These are phyloP conservation scores for Graphiopsis chlorocephala DNA, from an alignment of 2,329 filamentous ascomycete genomes.

Conservation along the genomic window DNA sequence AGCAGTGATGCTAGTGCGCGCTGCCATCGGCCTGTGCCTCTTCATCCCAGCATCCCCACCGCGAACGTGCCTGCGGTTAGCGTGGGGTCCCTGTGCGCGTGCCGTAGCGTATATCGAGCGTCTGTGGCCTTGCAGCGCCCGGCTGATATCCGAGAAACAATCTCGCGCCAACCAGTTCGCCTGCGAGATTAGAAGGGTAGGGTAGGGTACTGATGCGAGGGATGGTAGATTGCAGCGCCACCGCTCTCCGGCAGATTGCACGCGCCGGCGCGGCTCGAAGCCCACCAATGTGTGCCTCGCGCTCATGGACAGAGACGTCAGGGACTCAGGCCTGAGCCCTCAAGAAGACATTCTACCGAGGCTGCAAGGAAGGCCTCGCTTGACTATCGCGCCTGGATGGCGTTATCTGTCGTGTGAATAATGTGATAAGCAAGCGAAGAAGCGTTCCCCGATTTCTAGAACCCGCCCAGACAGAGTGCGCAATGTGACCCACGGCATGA, in stretches of 20 bases:
- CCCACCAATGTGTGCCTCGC: not conserved
- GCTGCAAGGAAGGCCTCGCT: not conserved
- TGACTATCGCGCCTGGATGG: slow-evolving; percentile 2
- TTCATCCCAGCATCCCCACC: not conserved
- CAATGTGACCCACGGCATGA: not conserved
- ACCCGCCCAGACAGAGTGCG: not conserved
- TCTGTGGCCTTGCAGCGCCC: not conserved
- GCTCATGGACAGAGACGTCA: not conserved
- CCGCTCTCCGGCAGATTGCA: slow-evolving; percentile 3
- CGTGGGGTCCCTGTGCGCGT: not conserved
- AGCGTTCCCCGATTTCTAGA: not conserved
- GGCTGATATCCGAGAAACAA: slow-evolving; percentile 4
- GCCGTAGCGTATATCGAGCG: not conserved
- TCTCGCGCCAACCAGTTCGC: not conserved
- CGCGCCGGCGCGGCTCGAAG: slow-evolving; percentile 4
- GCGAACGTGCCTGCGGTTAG: not conserved
- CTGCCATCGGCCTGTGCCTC: not conserved
- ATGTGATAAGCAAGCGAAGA: slow-evolving; percentile 7
- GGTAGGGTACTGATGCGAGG: too few species aligned
- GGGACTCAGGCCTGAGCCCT: not conserved
- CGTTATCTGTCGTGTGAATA: not conserved
- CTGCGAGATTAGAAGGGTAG: not conserved
- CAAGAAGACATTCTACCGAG: not conserved
- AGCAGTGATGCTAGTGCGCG: too few species aligned
- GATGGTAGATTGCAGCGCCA: not conserved